These are phyloP conservation scores for Brassica hybrid DNA, from an alignment of 441 rosid genomes.

Conservation along the genomic window DNA sequence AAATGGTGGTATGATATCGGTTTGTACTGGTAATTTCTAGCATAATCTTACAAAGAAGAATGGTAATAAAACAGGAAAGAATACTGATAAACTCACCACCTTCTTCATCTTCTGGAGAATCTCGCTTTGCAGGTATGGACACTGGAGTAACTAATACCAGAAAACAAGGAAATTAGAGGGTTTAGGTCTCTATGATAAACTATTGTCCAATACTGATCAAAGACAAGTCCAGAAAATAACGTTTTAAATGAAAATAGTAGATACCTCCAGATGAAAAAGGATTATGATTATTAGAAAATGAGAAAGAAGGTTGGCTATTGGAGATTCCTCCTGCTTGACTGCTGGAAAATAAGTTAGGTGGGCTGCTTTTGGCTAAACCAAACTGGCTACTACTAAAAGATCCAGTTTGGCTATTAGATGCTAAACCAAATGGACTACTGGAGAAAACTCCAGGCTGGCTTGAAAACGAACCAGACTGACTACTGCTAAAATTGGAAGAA, in stretches of 20 bases:
- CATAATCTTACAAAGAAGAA: not conserved
- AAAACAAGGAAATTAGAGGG: conserved; percentile 6
- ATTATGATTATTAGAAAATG: conserved; percentile 51
- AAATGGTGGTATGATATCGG: not conserved
- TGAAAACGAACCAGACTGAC: conserved; percentile 37
- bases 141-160: conserved; percentile 60
- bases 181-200: conserved; percentile 14
- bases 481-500: conserved; percentile 35
- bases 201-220: conserved; percentile 14
- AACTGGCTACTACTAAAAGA: conserved; percentile 37
- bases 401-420: conserved; percentile 50
- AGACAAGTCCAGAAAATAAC: not conserved
- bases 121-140: conserved; percentile 48
- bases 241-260: not conserved
- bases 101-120: conserved; percentile 59
- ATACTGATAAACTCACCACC: conserved; percentile 58
- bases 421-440: conserved; percentile 42
- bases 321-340: conserved; percentile 36
- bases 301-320: conserved; percentile 49
- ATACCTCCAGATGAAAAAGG: conserved; percentile 60
- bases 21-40: not conserved
- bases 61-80: not conserved
- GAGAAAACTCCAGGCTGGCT: conserved; percentile 40
- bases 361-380: conserved; percentile 38
- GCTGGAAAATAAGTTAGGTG: conserved; percentile 34